These are phyloP conservation scores for Dianthus caryophyllus DNA, from an alignment of 148 eudicot genomes.

Conservation along the genomic window DNA sequence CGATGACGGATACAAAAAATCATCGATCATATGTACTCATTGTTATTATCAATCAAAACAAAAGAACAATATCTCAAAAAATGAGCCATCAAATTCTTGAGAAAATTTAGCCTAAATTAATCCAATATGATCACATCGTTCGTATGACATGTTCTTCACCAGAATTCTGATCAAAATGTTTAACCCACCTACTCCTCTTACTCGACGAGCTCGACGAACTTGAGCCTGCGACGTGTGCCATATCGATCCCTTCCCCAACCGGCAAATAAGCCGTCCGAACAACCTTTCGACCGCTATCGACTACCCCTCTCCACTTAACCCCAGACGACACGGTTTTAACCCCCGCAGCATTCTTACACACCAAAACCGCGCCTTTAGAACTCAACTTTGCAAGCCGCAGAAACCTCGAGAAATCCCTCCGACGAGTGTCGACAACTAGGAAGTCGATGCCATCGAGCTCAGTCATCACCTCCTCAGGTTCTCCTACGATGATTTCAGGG, in stretches of 20 bases:
- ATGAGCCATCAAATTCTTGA: neutral
- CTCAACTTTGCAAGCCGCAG: slow-evolving; percentile 53
- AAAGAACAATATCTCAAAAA: neutral
- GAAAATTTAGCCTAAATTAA: neutral
- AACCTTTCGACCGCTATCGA: slow-evolving; percentile 45
- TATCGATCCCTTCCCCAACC: slow-evolving; percentile 71
- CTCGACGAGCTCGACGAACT: slow-evolving; percentile 9
- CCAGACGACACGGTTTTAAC: slow-evolving; percentile 34
- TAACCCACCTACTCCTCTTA: slow-evolving; percentile 53
- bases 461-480: slow-evolving; percentile 49
- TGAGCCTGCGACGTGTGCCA: slow-evolving; percentile 62
- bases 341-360: slow-evolving; percentile 59
- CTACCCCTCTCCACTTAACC: slow-evolving; percentile 51
- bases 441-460: slow-evolving; percentile 55
- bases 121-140: slow-evolving; percentile 20
- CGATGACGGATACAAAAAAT: neutral
- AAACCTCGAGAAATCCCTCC: slow-evolving; percentile 38
- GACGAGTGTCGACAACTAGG: slow-evolving; percentile 50
- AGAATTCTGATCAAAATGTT: slow-evolving; percentile 44
- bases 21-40: neutral
- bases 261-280: slow-evolving; percentile 69
- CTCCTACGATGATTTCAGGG: slow-evolving; percentile 50
- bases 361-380: slow-evolving; percentile 70
- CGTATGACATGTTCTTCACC: slow-evolving; percentile 71
- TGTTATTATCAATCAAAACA: neutral